Evolutionary conservation across 257 asterid genomes (phyloP), one percentile per base, ranked within the genome.

Genomic region (Gynochthodes officinalis): DNA sequence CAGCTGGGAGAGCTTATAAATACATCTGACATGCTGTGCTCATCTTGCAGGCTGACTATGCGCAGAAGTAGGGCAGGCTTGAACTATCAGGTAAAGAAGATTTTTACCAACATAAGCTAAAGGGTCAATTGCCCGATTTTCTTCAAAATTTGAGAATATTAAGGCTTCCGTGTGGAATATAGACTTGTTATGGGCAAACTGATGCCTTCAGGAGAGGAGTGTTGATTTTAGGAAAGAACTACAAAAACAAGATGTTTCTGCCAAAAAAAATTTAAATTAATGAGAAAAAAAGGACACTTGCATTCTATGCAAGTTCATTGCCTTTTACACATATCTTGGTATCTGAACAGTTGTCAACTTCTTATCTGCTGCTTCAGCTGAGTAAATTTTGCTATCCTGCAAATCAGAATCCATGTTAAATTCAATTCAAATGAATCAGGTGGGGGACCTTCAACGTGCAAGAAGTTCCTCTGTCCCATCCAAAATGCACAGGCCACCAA

Each of bases 381-480:
- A 58, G 50, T 69, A 52, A 78, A 74, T 79, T 49, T 77, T 46
- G 59, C 65, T 44, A 73, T 80, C 82, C 77, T 63, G 46, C 12
- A 6, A 61, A 16, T 59, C 32, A 53, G 28, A 69, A 70, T 46
- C 32, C 13, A 57, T 64, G 78, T 27, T 52, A 72, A 42, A 60
- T 14, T 44, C 9, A 74, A 50, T 43, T 30, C 53, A 46, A 25
- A 37, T 60, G 64, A 77, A 65, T 62, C 71, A 66, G 61, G 69
- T 64, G 53, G 71, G 55, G 75, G 70, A 58, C 79, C 76, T 76
- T 48, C 52, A 69, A 32, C 69, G 23, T 65, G 46, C 49, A 48
- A 40, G 54, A 64, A 73, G 57, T 62, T 69, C 74, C 50, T 25
- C 72, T 57, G 67, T 67, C 60, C 30, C n/a, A 23, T 70, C 14